Percentiles rank a stretch among this genome's conserved stretches.
phyloP scores from a whole-genome alignment of 495 filamentous ascomycete species.

The Podospora sp. region DNA sequence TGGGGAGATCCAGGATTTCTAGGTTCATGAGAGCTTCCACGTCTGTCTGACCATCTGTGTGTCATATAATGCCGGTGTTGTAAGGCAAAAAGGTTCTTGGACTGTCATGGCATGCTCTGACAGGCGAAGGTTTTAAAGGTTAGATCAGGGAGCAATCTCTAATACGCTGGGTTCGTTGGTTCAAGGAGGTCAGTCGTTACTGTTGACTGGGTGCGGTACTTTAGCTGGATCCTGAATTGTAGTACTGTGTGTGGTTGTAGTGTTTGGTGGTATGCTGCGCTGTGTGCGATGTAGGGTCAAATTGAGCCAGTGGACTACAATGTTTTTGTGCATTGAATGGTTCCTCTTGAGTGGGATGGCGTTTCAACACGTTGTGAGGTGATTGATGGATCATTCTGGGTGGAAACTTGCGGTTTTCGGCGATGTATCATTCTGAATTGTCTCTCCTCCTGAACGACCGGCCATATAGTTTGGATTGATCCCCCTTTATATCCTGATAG shows the following conservation, averaged over 20 bases:
- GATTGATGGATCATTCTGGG: background rate
- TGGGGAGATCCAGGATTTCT: background rate
- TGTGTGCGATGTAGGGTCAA: background rate
- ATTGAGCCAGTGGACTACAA: background rate
- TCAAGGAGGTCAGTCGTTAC: constrained; percentile 8
- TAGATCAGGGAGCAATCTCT: constrained; percentile 21
- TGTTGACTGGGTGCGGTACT: background rate
- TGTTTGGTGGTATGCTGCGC: too few species aligned
- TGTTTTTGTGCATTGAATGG: too few species aligned
- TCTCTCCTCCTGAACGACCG: too few species aligned
- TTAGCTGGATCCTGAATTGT: background rate
- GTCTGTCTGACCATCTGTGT: background rate
- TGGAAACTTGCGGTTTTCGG: background rate
- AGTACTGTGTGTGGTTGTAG: too few species aligned
- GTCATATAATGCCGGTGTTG: background rate
- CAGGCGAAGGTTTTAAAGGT: constrained; percentile 10
- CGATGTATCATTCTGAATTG: background rate
- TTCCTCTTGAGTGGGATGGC: background rate
- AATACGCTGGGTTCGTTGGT: background rate
- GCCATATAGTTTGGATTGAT: too few species aligned
- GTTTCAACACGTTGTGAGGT: background rate
- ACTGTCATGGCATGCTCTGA: background rate
- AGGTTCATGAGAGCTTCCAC: background rate
- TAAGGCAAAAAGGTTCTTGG: background rate
- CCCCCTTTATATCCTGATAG: too few species aligned